These are phyloP conservation scores for Posidonia oceanica DNA, from an alignment of 116 monocot species.

Conservation along the genomic window DNA sequence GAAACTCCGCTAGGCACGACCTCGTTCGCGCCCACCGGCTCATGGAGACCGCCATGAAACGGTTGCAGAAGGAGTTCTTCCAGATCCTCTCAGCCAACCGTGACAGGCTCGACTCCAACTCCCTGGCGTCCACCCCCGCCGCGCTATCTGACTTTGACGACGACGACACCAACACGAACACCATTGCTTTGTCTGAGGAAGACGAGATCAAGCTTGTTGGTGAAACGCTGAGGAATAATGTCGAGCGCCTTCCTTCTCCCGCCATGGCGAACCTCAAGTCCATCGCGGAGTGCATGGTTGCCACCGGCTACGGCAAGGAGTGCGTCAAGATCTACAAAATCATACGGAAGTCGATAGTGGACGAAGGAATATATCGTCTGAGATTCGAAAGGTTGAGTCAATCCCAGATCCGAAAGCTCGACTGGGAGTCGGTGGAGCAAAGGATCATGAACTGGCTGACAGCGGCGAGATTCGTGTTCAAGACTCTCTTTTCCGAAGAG, in stretches of 20 bases:
- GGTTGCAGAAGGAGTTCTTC: constrained; percentile 31
- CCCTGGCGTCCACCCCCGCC: constrained; percentile 14
- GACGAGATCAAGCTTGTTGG: constrained; percentile 10
- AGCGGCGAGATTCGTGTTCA: constrained; percentile 22
- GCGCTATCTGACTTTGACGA: constrained; percentile 1
- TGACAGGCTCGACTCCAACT: constrained; percentile 12
- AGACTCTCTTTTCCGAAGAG: constrained; percentile 36
- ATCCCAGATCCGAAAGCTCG: constrained; percentile 38
- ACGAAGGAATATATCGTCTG: constrained; percentile 30
- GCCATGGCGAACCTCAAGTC: constrained; percentile 7
- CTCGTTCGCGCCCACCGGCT: constrained; percentile 19
- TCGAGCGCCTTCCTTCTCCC: neutral
- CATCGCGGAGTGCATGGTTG: constrained; percentile 61
- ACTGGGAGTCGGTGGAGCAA: constrained; percentile 29
- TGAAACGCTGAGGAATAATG: neutral
- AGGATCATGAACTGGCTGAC: constrained; percentile 39
- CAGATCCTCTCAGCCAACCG: constrained; percentile 24
- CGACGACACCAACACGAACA: neutral
- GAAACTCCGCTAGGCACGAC: neutral
- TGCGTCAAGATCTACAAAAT: constrained; percentile 42
- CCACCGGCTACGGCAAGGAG: constrained; percentile 57
- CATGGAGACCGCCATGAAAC: constrained; percentile 24
- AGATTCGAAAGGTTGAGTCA: constrained; percentile 25
- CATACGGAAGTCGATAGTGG: constrained; percentile 40
- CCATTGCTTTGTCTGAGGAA: neutral